phyloP scores from a whole-genome alignment of 352 stramenopile genomes.

The Plasmopara viticola region DNA sequence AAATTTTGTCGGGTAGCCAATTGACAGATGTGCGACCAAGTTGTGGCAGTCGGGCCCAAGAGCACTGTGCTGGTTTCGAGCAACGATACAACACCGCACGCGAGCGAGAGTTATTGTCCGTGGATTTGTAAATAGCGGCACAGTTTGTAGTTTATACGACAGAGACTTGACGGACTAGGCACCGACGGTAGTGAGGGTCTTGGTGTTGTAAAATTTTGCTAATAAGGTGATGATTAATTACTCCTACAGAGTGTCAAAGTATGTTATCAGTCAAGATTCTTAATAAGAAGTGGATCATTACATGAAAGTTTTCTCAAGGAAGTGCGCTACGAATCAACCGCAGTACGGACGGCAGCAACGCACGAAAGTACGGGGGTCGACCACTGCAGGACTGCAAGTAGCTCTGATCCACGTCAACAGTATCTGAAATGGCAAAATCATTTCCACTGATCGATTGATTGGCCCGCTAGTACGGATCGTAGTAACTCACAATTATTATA shows the following conservation, averaged over 20 bases:
- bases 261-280: background rate
- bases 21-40: conserved; percentile 17
- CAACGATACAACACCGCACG: conserved; percentile 17
- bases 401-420: too few species aligned
- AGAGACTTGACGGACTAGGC: too few species aligned
- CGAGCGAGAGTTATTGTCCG: conserved; percentile 22
- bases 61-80: conserved; percentile 19
- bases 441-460: too few species aligned
- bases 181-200: background rate
- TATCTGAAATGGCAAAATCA: too few species aligned
- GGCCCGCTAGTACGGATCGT: too few species aligned
- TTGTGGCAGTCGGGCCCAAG: conserved; percentile 15
- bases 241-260: conserved; percentile 5
- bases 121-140: conserved; percentile 25
- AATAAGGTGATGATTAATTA: background rate
- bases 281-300: background rate
- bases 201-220: background rate
- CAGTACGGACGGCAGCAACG: too few species aligned
- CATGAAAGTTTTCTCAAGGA: too few species aligned
- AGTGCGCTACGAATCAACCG: too few species aligned
- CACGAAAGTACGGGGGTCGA: too few species aligned
- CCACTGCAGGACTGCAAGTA: too few species aligned
- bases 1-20: conserved; percentile 23
- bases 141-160: background rate
- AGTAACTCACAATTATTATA: too few species aligned